These are phyloP conservation scores for Candida albicans DNA, from an alignment of 1,139 yeast species.

Conservation along the genomic window DNA sequence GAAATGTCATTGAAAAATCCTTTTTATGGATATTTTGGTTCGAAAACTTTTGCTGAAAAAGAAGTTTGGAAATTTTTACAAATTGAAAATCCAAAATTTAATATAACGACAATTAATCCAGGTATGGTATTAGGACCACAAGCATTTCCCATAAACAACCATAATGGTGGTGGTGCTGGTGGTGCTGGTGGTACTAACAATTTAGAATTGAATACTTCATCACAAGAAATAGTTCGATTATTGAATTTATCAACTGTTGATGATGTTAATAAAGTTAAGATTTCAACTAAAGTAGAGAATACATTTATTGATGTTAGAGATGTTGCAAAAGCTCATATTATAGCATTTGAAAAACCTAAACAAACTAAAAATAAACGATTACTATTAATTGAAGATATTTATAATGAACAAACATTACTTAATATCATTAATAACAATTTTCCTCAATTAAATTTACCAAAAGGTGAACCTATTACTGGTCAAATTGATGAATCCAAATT, in stretches of 20 bases:
- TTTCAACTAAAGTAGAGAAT: conserved; percentile 11
- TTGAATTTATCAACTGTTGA: conserved; percentile 18
- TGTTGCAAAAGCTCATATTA: conserved; percentile 52
- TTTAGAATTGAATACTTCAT: conserved; percentile 27
- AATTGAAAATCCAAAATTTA: conserved; percentile 25
- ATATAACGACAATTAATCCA: conserved; percentile 30
- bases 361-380: conserved; percentile 28
- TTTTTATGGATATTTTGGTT: conserved; percentile 27
- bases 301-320: conserved; percentile 51
- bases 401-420: conserved; percentile 22
- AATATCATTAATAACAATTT: conserved; percentile 24
- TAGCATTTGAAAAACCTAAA: conserved; percentile 32
- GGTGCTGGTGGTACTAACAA: too few relatives aligned
- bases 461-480: conserved; percentile 9
- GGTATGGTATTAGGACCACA: conserved; percentile 45
- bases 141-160: conserved; percentile 26
- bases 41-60: conserved; percentile 34
- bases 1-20: conserved; percentile 26
- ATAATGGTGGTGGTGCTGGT: too few relatives aligned
- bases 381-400: conserved; percentile 26
- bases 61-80: conserved; percentile 54
- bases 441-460: conserved; percentile 15
- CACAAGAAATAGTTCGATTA: conserved; percentile 28
- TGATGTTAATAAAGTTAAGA: conserved; percentile 16
- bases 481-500: conserved; percentile 2